phyloP scores from a whole-genome alignment of 106 monocot species.

The Agapanthus africanus region DNA sequence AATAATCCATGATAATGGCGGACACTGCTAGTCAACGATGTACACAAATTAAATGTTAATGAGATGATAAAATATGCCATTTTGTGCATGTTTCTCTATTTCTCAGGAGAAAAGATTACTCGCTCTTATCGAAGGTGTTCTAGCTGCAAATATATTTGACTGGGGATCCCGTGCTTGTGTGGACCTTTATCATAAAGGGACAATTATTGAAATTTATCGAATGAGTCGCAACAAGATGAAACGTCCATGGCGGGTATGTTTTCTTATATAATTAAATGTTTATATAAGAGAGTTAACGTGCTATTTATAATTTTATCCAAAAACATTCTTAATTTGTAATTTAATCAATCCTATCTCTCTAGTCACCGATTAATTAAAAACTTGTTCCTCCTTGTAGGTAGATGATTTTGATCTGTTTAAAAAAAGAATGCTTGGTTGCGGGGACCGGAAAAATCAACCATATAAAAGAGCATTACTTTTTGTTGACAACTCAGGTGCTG shows the following conservation, averaged over 20 bases:
- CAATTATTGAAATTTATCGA: constrained; percentile 96
- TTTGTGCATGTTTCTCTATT: constrained; percentile 3
- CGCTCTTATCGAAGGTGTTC: constrained; percentile 94
- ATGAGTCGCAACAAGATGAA: constrained; percentile 99
- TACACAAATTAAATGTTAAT: background rate
- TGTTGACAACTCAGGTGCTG: constrained; percentile 98
- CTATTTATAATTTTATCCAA: background rate
- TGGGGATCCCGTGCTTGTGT: constrained; percentile 99
- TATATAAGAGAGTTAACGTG: no score
- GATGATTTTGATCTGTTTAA: constrained; percentile 97
- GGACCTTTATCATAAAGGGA: constrained; percentile 92
- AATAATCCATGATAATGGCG: background rate
- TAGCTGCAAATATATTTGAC: constrained; percentile 98
- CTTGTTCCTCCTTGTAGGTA: constrained; percentile 38
- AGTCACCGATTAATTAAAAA: background rate
- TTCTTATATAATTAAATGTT: background rate
- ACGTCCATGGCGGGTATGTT: constrained; percentile 87
- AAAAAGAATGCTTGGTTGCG: constrained; percentile 49
- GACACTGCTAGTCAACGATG: background rate
- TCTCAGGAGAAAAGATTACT: constrained; percentile 70
- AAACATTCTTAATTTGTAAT: background rate
- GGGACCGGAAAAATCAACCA: constrained; percentile 27
- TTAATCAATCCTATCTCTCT: background rate
- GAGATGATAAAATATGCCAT: background rate
- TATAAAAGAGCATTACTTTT: constrained; percentile 91